Percentiles rank a stretch among this genome's conserved stretches.
phyloP scores from a whole-genome alignment of 1,284 basidiomycete genomes.

The Ustilago tritici region DNA sequence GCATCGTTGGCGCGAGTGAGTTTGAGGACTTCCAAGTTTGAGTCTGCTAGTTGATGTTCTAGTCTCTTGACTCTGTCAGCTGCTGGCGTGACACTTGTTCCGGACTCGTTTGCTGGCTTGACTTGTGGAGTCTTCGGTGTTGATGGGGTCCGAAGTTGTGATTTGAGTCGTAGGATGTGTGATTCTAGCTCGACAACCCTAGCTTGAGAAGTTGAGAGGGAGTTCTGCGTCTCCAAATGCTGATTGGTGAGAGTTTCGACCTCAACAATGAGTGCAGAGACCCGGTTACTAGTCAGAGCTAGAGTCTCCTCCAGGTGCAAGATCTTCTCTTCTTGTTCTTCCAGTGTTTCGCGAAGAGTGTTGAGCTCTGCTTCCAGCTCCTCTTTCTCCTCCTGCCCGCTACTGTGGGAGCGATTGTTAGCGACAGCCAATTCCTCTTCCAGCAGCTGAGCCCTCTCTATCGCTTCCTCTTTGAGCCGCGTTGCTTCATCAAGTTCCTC shows the following conservation, averaged over 20 bases:
- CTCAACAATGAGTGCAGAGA: constrained; percentile 7
- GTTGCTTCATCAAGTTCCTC: constrained; percentile 19
- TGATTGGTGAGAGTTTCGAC: constrained; percentile 7
- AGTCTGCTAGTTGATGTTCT: constrained; percentile 15
- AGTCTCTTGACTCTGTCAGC: neutral
- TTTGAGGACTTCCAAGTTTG: constrained; percentile 42
- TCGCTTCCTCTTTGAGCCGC: neutral
- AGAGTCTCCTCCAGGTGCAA: constrained; percentile 32
- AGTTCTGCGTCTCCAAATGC: neutral
- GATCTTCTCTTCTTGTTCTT: constrained; percentile 15
- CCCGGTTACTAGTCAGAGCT: constrained; percentile 11
- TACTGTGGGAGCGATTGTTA: neutral
- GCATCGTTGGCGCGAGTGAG: constrained; percentile 57
- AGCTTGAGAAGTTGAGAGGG: neutral
- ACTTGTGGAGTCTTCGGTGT: neutral
- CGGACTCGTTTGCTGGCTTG: no score
- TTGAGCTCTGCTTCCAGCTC: constrained; percentile 18
- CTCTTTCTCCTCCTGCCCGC: neutral
- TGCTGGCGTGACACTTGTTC: no score
- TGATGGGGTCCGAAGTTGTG: constrained; percentile 5
- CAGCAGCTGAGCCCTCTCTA: constrained; percentile 5
- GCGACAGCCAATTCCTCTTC: constrained; percentile 21
- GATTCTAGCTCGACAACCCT: constrained; percentile 7
- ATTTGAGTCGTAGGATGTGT: constrained; percentile 22
- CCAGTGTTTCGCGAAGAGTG: neutral